phyloP scores from a whole-genome alignment of 306 rosid species.

The Quercus ilex region DNA sequence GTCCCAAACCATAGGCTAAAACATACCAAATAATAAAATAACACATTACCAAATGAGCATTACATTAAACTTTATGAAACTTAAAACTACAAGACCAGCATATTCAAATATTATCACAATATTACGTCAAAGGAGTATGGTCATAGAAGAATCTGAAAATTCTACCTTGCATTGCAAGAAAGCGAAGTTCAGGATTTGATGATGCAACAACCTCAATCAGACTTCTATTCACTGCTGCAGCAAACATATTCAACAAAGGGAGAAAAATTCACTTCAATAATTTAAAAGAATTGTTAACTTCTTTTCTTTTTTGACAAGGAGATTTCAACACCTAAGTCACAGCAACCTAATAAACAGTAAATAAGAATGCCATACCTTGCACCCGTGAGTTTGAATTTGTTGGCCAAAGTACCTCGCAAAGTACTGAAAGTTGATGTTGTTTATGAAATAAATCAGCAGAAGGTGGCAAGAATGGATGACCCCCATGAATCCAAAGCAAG shows the following conservation, averaged over 20 bases:
- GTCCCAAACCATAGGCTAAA: background rate
- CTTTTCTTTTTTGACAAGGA: background rate
- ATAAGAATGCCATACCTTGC: constrained; percentile 39
- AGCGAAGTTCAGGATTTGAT: constrained; percentile 49
- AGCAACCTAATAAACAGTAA: constrained; percentile 8
- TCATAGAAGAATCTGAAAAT: background rate
- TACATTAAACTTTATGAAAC: background rate
- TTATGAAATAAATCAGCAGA: constrained; percentile 53
- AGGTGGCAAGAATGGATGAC: constrained; percentile 74
- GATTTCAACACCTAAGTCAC: background rate
- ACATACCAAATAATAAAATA: background rate
- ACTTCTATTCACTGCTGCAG: constrained; percentile 33
- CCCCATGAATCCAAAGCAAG: constrained; percentile 84
- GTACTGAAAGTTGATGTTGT: constrained; percentile 45
- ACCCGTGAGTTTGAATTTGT: constrained; percentile 30
- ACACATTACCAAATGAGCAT: background rate
- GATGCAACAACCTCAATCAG: constrained; percentile 42
- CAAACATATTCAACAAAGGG: background rate
- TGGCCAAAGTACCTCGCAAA: constrained; percentile 67
- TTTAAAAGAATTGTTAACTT: background rate
- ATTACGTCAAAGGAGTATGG: background rate
- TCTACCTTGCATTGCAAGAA: constrained; percentile 68
- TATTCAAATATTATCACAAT: background rate
- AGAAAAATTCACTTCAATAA: background rate
- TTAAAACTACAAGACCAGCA: background rate